phyloP scores from a whole-genome alignment of 2,329 filamentous ascomycete species.

The Aspergillus pseudonomiae region DNA sequence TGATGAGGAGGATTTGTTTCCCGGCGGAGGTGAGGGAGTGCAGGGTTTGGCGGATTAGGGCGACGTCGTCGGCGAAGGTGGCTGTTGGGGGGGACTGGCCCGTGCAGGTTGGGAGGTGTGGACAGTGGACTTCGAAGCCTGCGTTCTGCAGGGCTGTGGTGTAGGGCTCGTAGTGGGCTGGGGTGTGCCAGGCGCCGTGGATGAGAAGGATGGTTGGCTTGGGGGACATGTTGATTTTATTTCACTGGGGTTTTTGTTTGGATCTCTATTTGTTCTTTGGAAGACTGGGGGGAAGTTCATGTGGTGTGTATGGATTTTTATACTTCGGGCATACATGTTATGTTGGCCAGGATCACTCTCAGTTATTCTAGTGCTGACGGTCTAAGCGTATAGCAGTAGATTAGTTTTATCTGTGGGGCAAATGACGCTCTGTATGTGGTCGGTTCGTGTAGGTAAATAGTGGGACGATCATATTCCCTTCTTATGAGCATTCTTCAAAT shows the following conservation, averaged over 20 bases:
- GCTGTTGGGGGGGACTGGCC: background rate
- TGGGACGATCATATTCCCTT: background rate
- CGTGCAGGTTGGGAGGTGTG: background rate
- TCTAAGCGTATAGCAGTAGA: no score
- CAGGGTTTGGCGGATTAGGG: background rate
- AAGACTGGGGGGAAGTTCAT: background rate
- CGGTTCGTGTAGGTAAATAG: background rate
- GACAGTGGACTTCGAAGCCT: background rate
- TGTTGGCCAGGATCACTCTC: no score
- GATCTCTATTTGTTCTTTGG: background rate
- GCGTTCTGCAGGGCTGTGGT: background rate
- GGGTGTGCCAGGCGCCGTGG: constrained; percentile 6
- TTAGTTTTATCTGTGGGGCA: background rate
- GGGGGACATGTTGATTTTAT: background rate
- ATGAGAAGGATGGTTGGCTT: constrained; percentile 5
- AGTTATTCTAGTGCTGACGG: background rate
- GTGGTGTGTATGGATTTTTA: background rate
- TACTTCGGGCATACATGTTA: background rate
- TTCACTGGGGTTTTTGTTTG: background rate
- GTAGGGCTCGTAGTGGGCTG: background rate
- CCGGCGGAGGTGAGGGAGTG: background rate
- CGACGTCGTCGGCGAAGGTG: background rate
- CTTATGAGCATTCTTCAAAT: background rate
- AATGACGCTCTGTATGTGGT: background rate
- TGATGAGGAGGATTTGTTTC: background rate